Evolutionary conservation across 768 basidiomycete species (phyloP).

Genomic region (Phallus indusiatus): DNA sequence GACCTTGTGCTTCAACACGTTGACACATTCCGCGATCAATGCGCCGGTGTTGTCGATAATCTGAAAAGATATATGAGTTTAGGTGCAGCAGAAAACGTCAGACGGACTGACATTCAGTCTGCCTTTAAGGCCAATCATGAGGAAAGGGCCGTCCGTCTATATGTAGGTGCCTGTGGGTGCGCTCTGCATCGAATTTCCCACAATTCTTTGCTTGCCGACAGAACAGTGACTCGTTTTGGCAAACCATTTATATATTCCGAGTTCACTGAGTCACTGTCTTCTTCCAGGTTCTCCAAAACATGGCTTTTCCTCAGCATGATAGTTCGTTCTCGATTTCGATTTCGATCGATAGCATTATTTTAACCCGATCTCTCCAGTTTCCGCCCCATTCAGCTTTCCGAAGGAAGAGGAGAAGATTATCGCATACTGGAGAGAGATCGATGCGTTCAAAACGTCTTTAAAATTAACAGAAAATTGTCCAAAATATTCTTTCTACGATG

Average conservation of each 20-base stretch:
- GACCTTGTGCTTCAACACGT: conserved; percentile 91
- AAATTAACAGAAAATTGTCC: conserved; percentile 88
- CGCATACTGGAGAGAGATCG: conserved; percentile 89
- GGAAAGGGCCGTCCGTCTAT: not conserved
- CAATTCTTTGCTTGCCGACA: too few relatives aligned
- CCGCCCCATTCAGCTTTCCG: conserved; percentile 70
- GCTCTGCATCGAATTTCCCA: not conserved
- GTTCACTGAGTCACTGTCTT: not conserved
- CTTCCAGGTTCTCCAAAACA: conserved; percentile 18
- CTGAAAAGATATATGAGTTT: conserved; percentile 28
- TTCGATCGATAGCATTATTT: conserved; percentile 4
- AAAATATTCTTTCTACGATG: conserved; percentile 92
- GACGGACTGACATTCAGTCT: conserved; percentile 63
- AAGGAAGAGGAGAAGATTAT: conserved; percentile 88
- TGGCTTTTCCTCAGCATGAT: conserved; percentile 66
- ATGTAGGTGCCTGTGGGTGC: not conserved
- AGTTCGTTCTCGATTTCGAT: conserved; percentile 35
- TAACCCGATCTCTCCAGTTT: conserved; percentile 38
- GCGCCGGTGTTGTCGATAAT: conserved; percentile 98
- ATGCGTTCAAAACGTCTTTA: conserved; percentile 91
- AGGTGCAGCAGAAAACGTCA: not conserved
- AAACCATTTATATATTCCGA: not conserved
- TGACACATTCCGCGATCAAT: conserved; percentile 90
- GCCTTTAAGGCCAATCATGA: conserved; percentile 92
- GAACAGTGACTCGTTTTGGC: not conserved